Conservation (phyloP, 2,329 filamentous ascomycete species). For the Clonostachys rosea region DNA sequence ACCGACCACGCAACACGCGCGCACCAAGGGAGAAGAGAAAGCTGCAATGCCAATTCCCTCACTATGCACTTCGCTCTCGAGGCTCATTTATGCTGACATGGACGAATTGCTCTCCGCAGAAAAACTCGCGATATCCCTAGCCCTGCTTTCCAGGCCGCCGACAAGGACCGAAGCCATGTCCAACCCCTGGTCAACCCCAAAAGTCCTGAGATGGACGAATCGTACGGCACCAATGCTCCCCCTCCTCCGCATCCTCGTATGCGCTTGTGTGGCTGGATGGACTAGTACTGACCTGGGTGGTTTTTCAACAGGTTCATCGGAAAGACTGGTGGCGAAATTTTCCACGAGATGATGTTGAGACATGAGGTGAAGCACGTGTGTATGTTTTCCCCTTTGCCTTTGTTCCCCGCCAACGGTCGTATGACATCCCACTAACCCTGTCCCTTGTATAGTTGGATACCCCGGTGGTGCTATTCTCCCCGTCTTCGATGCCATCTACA, state of each 20-base stretch:
- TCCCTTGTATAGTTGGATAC: slow-evolving; percentile 62
- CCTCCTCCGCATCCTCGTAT: background rate
- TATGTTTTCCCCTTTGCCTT: slow-evolving; percentile 44
- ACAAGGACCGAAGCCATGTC: slow-evolving; percentile 52
- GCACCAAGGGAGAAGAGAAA: slow-evolving; percentile 3
- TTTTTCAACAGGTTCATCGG: slow-evolving; percentile 68
- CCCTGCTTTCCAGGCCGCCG: slow-evolving; percentile 51
- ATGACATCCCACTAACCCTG: background rate
- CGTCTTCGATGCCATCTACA: slow-evolving; percentile 98
- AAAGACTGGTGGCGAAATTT: slow-evolving; percentile 92
- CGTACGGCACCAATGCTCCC: slow-evolving; percentile 47
- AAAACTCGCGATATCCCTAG: slow-evolving; percentile 55
- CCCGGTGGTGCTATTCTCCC: slow-evolving; percentile 94
- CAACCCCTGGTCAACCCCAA: slow-evolving; percentile 62
- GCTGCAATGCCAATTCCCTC: slow-evolving; percentile 6
- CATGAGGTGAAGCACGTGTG: slow-evolving; percentile 91
- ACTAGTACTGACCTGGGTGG: background rate
- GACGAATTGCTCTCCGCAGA: slow-evolving; percentile 3
- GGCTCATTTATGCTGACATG: no score
- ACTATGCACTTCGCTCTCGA: no score
- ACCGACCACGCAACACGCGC: background rate
- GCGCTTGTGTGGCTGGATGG: background rate
- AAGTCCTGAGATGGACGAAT: slow-evolving; percentile 69
- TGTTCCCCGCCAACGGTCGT: background rate
- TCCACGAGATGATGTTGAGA: slow-evolving; percentile 98